Conservation (phyloP, 1,139 yeast genomes). For the Protomyces lactucae-debilis region DNA sequence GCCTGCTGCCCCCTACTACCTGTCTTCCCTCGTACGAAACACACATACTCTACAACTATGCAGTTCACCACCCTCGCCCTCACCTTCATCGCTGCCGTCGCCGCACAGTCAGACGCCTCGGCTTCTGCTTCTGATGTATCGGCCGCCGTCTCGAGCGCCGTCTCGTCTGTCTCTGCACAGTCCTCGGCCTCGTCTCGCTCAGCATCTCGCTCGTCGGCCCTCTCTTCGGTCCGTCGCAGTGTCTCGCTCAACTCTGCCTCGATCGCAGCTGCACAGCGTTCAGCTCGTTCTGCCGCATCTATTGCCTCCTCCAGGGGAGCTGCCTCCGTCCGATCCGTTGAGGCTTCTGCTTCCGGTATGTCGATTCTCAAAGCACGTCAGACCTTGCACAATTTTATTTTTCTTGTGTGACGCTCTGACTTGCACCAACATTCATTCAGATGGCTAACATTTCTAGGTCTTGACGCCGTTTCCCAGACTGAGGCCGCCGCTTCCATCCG, state of each 20-base stretch:
- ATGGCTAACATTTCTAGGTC: neutral
- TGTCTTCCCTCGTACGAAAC: no score
- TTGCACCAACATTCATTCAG: neutral
- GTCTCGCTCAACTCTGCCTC: constrained; percentile 18
- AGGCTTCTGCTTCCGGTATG: constrained; percentile 22
- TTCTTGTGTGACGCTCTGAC: neutral
- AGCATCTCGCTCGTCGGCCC: constrained; percentile 7
- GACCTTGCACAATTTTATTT: neutral
- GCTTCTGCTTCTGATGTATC: neutral
- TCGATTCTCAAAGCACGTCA: no score
- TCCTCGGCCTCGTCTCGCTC: constrained; percentile 10
- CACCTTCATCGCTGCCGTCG: constrained; percentile 18
- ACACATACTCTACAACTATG: constrained; percentile 11
- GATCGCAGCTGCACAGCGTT: constrained; percentile 8
- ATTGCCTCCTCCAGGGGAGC: constrained; percentile 6
- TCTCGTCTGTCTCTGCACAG: neutral
- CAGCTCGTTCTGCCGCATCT: constrained; percentile 4
- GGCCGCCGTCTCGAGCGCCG: constrained; percentile 6
- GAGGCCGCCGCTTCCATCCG: constrained; percentile 14
- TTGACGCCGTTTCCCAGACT: constrained; percentile 17
- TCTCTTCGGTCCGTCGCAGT: constrained; percentile 9
- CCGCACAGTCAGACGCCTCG: constrained; percentile 13
- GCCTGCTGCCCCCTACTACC: no score
- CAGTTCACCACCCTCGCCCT: constrained; percentile 23
- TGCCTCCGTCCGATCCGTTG: constrained; percentile 5